A percentile compares a stretch with the other conserved stretches of the same genome.
These are phyloP conservation scores for Primulina eburnea DNA, from an alignment of 257 asterid genomes.

Conservation along the genomic window DNA sequence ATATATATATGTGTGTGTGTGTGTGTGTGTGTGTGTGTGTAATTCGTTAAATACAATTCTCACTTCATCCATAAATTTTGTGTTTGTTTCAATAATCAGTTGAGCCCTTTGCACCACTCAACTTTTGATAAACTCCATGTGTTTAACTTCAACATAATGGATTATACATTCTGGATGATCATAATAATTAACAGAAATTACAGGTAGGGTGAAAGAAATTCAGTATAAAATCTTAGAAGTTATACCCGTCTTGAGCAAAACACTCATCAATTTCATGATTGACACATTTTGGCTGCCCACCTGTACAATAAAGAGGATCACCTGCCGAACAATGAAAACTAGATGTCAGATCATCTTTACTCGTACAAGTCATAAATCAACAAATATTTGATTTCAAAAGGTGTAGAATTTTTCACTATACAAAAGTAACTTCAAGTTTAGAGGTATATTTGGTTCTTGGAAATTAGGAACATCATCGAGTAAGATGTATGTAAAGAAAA, in stretches of 20 bases:
- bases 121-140: too few relatives aligned
- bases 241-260: conserved; percentile 82
- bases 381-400: neutral
- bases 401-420: neutral
- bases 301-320: conserved; percentile 81
- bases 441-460: conserved; percentile 7
- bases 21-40: too few relatives aligned
- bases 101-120: too few relatives aligned
- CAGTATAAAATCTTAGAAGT: too few relatives aligned
- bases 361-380: conserved; percentile 12
- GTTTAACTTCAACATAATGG: too few relatives aligned
- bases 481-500: conserved; percentile 9
- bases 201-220: conserved; percentile 16
- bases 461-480: neutral
- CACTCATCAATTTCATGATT: conserved; percentile 45
- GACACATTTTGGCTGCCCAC: conserved; percentile 64
- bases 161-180: neutral
- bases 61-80: neutral
- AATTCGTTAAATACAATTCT: too few relatives aligned
- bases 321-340: conserved; percentile 43
- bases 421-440: neutral
- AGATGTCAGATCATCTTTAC: conserved; percentile 22
- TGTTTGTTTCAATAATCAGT: neutral
- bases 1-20: too few relatives aligned
- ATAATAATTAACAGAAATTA: neutral